Evolutionary conservation across 192 early-diverging fungal genomes (phyloP).

Genomic region (Linnemannia zychae): DNA sequence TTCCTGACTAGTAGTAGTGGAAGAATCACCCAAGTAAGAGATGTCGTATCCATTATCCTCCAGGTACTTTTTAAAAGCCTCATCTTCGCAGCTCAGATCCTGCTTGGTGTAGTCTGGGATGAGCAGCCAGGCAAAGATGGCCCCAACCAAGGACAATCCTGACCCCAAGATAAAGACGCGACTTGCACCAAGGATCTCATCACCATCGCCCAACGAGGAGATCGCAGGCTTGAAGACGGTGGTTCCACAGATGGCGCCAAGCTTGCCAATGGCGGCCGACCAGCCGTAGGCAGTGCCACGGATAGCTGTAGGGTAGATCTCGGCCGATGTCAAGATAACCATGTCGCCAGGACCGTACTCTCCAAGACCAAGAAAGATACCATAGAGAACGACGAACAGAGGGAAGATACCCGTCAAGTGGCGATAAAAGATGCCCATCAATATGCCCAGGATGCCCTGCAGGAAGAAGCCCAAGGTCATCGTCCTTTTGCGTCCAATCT

Average conservation of each 20-base stretch:
- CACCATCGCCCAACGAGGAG: constrained; percentile 32
- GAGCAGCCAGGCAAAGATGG: constrained; percentile 42
- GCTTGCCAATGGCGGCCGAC: constrained; percentile 53
- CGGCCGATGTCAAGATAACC: constrained; percentile 51
- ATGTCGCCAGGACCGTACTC: constrained; percentile 62
- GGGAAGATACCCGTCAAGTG: constrained; percentile 49
- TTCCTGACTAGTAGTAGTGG: neutral
- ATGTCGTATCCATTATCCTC: constrained; percentile 62
- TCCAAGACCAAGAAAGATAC: constrained; percentile 61
- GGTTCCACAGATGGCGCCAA: constrained; percentile 51
- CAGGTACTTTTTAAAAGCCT: constrained; percentile 59
- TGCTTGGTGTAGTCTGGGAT: constrained; percentile 60
- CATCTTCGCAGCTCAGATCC: constrained; percentile 58
- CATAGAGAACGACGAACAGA: constrained; percentile 65
- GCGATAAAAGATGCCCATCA: constrained; percentile 59
- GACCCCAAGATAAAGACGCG: constrained; percentile 61
- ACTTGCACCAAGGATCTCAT: constrained; percentile 44
- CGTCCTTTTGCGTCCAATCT: constrained; percentile 65
- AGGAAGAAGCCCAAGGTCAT: constrained; percentile 63
- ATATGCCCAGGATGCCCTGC: constrained; percentile 60
- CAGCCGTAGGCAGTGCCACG: constrained; percentile 62
- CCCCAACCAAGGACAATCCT: constrained; percentile 57
- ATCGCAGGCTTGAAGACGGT: constrained; percentile 56
- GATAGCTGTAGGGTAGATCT: constrained; percentile 63
- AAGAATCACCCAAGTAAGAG: constrained; percentile 5